Conservation (phyloP, 352 stramenopile species). For the Pythium volutum region DNA sequence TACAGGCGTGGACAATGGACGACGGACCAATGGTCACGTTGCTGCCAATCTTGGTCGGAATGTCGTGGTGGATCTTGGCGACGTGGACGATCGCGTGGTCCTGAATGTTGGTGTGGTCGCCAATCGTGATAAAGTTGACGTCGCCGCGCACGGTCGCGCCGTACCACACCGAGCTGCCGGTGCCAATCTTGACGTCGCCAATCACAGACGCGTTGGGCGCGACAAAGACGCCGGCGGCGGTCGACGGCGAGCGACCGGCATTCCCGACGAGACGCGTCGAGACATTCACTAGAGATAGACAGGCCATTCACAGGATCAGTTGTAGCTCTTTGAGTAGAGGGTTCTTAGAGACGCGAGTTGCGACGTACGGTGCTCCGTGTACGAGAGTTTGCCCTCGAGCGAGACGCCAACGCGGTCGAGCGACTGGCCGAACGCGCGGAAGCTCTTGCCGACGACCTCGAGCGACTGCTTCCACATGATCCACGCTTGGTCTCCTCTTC, state of each 20-base stretch:
- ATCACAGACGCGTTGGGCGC: conserved; percentile 92
- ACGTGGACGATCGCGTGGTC: conserved; percentile 93
- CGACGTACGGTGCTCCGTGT: conserved; percentile 88
- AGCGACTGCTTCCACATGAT: conserved; percentile 64
- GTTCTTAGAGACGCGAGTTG: neutral
- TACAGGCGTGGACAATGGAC: conserved; percentile 90
- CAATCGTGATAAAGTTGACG: conserved; percentile 93
- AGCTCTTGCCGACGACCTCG: conserved; percentile 75
- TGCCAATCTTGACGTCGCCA: conserved; percentile 91
- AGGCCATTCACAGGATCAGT: neutral
- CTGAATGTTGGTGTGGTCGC: conserved; percentile 91
- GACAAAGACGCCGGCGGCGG: conserved; percentile 75
- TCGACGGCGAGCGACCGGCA: conserved; percentile 52
- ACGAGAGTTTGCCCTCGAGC: conserved; percentile 75
- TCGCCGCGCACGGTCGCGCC: conserved; percentile 89
- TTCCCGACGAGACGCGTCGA: conserved; percentile 80
- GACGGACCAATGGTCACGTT: conserved; percentile 88
- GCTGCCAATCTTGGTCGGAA: conserved; percentile 89
- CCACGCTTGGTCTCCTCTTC: conserved; percentile 1
- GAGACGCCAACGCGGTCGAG: conserved; percentile 84
- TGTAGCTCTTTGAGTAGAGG: conserved; percentile 2
- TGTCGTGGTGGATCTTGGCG: conserved; percentile 91
- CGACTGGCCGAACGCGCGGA: conserved; percentile 81
- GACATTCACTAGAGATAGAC: conserved; percentile 57
- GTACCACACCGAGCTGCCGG: conserved; percentile 92